Evolutionary conservation across 306 rosid species (phyloP).

Genomic region (Urtica urens): DNA sequence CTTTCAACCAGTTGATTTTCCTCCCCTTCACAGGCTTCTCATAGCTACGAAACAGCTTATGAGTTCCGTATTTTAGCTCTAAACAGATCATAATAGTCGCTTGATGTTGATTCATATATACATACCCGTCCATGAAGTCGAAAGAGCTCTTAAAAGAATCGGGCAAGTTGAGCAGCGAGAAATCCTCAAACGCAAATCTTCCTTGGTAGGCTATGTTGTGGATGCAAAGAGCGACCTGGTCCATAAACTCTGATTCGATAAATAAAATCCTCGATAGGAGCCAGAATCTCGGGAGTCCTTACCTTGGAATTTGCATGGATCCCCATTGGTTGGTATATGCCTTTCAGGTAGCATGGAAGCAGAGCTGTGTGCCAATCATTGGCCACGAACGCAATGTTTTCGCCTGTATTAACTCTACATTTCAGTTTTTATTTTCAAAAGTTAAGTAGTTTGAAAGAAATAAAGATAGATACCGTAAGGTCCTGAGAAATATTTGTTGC

Average conservation of each 20-base stretch:
- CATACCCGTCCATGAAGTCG: constrained; percentile 38
- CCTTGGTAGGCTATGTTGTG: constrained; percentile 53
- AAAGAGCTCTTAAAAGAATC: constrained; percentile 29
- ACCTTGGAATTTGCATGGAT: constrained; percentile 34
- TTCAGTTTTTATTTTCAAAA: background rate
- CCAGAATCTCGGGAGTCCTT: too few relatives aligned
- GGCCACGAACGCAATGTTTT: constrained; percentile 28
- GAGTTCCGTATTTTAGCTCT: background rate
- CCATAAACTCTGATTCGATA: constrained; percentile 2
- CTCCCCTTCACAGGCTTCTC: constrained; percentile 35
- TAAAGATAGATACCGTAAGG: constrained; percentile 27
- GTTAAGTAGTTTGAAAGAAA: background rate
- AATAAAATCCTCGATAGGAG: too few relatives aligned
- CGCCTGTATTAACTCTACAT: constrained; percentile 25
- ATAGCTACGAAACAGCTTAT: constrained; percentile 19
- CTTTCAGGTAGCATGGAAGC: constrained; percentile 35
- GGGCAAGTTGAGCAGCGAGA: constrained; percentile 27
- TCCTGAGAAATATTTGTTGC: constrained; percentile 31
- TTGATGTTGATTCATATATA: too few relatives aligned
- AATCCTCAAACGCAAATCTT: constrained; percentile 30
- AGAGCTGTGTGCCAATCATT: constrained; percentile 48
- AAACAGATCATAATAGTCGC: background rate
- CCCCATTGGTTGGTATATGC: constrained; percentile 32
- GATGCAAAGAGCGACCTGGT: constrained; percentile 41
- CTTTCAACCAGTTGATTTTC: constrained; percentile 47